Conservation (phyloP, 192 early-diverging fungal species). For the Coemansia sp. region DNA sequence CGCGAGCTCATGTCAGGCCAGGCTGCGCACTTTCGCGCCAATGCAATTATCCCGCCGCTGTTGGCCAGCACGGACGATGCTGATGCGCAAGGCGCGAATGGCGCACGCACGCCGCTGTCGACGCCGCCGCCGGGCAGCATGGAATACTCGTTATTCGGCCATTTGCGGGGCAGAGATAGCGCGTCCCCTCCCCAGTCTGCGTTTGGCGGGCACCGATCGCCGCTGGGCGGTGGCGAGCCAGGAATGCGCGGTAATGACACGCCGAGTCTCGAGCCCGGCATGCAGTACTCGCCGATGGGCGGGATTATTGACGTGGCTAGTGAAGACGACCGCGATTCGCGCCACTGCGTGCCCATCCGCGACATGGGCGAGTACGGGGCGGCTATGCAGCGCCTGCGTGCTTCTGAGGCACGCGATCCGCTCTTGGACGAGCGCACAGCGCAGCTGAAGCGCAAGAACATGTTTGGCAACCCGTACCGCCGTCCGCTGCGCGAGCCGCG, state of each 20-base stretch:
- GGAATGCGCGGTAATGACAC: neutral
- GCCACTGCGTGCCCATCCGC: constrained; percentile 64
- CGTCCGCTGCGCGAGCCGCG: constrained; percentile 51
- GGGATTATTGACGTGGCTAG: constrained; percentile 46
- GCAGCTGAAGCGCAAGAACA: constrained; percentile 53
- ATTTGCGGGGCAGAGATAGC: neutral
- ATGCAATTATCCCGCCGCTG: constrained; percentile 35
- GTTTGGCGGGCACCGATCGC: neutral
- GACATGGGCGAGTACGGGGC: constrained; percentile 67
- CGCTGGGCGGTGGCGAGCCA: neutral
- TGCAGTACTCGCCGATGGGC: constrained; percentile 26
- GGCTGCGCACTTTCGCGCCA: constrained; percentile 33
- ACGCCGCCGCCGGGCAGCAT: constrained; percentile 40
- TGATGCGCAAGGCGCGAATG: constrained; percentile 13
- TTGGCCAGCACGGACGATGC: neutral
- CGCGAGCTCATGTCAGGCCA: constrained; percentile 48
- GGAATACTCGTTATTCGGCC: constrained; percentile 42
- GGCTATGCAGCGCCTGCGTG: constrained; percentile 53
- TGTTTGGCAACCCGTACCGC: constrained; percentile 77
- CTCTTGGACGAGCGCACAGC: constrained; percentile 61
- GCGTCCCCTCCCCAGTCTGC: neutral
- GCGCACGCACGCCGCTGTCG: constrained; percentile 4
- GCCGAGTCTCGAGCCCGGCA: constrained; percentile 22
- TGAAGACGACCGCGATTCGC: constrained; percentile 55
- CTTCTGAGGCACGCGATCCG: constrained; percentile 60